phyloP scores from a whole-genome alignment of 495 filamentous ascomycete genomes.

The Articulospora tetracladia region DNA sequence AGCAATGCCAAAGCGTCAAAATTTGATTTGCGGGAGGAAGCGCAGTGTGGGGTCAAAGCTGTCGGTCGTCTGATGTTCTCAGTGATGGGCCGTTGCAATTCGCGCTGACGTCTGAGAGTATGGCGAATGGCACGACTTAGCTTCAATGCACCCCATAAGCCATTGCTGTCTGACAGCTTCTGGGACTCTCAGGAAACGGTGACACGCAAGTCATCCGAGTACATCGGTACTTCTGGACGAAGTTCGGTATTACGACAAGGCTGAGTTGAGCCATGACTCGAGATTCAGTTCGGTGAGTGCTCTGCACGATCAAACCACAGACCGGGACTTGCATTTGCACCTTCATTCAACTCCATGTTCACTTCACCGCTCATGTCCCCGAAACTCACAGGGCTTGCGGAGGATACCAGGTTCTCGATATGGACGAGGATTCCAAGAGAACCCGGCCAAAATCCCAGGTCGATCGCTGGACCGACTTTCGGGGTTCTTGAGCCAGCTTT shows the following conservation, averaged over 20 bases:
- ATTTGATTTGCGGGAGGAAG: constrained; percentile 17
- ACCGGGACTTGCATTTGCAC: too few species aligned
- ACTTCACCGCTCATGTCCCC: not conserved
- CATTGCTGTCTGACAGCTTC: not conserved
- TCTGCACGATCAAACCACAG: too few species aligned
- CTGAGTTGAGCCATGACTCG: not conserved
- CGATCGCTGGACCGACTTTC: not conserved
- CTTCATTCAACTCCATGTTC: too few species aligned
- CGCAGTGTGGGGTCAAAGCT: constrained; percentile 4
- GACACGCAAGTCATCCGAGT: not conserved
- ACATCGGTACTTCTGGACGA: not conserved
- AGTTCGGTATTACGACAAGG: not conserved
- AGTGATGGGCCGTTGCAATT: not conserved
- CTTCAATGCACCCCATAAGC: not conserved
- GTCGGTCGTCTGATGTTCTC: constrained; percentile 9
- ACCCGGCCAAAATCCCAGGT: too few species aligned
- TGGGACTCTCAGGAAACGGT: not conserved
- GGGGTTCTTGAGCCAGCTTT: not conserved
- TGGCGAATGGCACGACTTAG: not conserved
- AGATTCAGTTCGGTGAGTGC: not conserved
- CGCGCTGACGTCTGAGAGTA: not conserved
- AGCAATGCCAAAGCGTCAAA: constrained; percentile 15
- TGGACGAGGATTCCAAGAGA: too few species aligned
- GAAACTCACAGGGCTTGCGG: not conserved
- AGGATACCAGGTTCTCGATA: not conserved